Percentiles rank a stretch among this genome's conserved stretches.
Conservation (phyloP, 257 asterid species). For the Anisodus acutangulus region DNA sequence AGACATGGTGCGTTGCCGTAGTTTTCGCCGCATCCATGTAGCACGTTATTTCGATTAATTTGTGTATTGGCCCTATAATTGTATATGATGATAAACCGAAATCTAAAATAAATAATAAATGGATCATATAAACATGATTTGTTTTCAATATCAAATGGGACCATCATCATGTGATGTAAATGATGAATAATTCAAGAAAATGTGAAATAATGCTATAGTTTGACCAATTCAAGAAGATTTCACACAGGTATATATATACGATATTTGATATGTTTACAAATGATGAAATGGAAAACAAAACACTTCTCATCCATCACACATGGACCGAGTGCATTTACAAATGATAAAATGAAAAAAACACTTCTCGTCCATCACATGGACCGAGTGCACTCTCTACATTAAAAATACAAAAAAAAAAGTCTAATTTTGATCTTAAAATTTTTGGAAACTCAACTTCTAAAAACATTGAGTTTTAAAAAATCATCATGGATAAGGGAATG, state of each 20-base stretch:
- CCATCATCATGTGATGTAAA: neutral
- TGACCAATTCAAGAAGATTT: conserved; percentile 5
- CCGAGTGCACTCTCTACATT: conserved; percentile 14
- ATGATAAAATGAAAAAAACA: neutral
- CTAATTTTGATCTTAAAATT: neutral
- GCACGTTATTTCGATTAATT: conserved; percentile 12
- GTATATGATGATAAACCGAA: neutral
- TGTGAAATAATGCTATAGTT: neutral
- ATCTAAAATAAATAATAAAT: neutral
- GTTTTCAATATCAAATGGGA: neutral
- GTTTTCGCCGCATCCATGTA: neutral
- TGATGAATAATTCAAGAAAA: neutral
- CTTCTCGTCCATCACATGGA: conserved; percentile 22
- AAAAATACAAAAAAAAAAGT: neutral
- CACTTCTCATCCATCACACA: neutral
- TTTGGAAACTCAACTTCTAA: conserved; percentile 6
- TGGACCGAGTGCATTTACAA: neutral
- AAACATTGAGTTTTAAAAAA: conserved; percentile 17
- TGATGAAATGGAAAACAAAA: too few species aligned
- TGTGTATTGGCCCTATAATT: neutral
- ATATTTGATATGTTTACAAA: neutral
- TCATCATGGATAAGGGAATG: conserved; percentile 7
- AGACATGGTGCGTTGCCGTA: conserved; percentile 8
- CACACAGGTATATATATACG: neutral
- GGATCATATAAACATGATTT: neutral